Percentiles rank a stretch among this genome's conserved stretches.
These are phyloP conservation scores for Achlya hypogyna DNA, from an alignment of 352 stramenopile genomes.

Conservation along the genomic window DNA sequence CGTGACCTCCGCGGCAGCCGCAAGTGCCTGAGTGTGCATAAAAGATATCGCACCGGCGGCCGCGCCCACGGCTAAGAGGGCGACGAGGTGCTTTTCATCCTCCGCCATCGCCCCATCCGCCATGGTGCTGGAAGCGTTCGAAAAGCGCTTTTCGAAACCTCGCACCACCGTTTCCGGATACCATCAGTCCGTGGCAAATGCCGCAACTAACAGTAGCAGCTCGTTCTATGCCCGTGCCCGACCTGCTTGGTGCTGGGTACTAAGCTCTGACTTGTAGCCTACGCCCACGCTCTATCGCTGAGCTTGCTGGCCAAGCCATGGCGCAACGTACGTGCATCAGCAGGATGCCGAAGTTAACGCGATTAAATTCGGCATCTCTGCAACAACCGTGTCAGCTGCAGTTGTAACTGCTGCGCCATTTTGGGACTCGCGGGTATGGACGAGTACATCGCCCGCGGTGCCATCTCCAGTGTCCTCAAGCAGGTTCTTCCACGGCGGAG, in stretches of 20 bases:
- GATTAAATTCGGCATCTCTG: too few species aligned
- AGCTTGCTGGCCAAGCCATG: too few species aligned
- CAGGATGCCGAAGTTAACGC: too few species aligned
- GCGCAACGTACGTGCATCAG: too few species aligned
- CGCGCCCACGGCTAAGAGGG: neutral
- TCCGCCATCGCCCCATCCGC: neutral
- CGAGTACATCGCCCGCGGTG: slow-evolving; percentile 56
- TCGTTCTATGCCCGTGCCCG: too few species aligned
- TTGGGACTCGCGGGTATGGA: slow-evolving; percentile 34
- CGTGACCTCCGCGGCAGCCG: neutral
- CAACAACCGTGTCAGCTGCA: too few species aligned
- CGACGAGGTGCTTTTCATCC: neutral
- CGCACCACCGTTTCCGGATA: neutral
- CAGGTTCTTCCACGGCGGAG: slow-evolving; percentile 27
- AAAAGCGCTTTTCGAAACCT: slow-evolving; percentile 3
- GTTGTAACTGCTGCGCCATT: neutral
- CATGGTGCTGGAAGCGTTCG: neutral
- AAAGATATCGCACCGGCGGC: neutral
- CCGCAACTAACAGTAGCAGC: too few species aligned
- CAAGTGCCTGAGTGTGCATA: neutral
- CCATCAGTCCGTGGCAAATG: neutral
- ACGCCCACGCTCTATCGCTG: too few species aligned
- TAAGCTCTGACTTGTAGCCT: too few species aligned
- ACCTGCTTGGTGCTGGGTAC: too few species aligned
- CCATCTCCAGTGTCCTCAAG: slow-evolving; percentile 71